Percentiles rank a stretch among this genome's conserved stretches.
Conservation (phyloP, 225 moss, liverwort and hornwort genomes). For the Bryum argenteum region DNA sequence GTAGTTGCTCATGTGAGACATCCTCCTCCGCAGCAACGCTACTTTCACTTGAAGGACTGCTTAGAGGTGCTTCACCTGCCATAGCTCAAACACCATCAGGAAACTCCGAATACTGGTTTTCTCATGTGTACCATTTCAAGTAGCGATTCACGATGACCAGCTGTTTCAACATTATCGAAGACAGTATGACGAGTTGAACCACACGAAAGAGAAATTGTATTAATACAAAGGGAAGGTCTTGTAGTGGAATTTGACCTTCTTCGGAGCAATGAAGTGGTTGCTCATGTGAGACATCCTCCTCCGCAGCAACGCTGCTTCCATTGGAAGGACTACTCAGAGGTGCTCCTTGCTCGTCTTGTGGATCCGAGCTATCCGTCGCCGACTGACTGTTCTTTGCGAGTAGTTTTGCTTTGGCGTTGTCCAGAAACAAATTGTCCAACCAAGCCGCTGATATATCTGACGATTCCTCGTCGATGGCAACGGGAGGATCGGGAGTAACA, state of each 20-base stretch:
- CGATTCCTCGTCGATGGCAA: slow-evolving; percentile 18
- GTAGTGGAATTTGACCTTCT: slow-evolving; percentile 14
- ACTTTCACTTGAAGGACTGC: too few relatives aligned
- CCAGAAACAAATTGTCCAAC: slow-evolving; percentile 56
- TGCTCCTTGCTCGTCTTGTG: slow-evolving; percentile 14
- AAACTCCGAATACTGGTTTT: too few relatives aligned
- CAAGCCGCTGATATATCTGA: slow-evolving; percentile 51
- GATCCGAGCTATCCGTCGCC: slow-evolving; percentile 19
- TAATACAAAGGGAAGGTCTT: slow-evolving; percentile 1
- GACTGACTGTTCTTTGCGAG: slow-evolving; percentile 29
- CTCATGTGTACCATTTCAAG: too few relatives aligned
- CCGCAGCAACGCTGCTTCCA: too few relatives aligned
- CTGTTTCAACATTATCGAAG: too few relatives aligned
- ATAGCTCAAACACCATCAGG: too few relatives aligned
- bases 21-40: too few relatives aligned
- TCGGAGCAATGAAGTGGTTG: slow-evolving; percentile 13
- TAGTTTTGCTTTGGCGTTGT: slow-evolving; percentile 40
- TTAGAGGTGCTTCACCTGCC: too few relatives aligned
- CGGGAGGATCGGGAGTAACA: slow-evolving; percentile 38
- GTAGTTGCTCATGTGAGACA: slow-evolving; percentile 31
- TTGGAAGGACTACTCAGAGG: too few relatives aligned
- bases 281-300: slow-evolving; percentile 24
- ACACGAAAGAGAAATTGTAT: not conserved
- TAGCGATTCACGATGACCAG: too few relatives aligned
- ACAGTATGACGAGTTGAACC: too few relatives aligned